These are phyloP conservation scores for Microascus cirrosus DNA, from an alignment of 2,329 filamentous ascomycete species.

Conservation along the genomic window DNA sequence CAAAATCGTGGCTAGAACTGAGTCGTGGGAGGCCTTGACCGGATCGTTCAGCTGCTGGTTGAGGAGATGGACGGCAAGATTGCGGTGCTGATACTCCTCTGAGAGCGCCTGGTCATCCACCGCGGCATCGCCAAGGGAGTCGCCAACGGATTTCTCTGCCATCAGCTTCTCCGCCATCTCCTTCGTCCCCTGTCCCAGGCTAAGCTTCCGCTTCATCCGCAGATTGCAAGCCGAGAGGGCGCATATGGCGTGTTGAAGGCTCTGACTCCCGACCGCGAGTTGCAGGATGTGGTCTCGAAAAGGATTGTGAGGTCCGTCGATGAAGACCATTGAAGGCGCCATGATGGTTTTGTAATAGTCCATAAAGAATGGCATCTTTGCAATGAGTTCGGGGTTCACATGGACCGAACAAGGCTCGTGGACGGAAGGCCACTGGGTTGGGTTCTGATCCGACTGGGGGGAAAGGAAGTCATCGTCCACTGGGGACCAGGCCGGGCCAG, in stretches of 20 bases:
- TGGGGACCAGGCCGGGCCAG: slow-evolving; percentile 34
- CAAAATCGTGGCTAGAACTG: slow-evolving; percentile 75
- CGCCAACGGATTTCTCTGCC: slow-evolving; percentile 32
- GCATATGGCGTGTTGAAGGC: slow-evolving; percentile 85
- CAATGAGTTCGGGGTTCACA: slow-evolving; percentile 53
- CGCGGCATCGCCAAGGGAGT: slow-evolving; percentile 33
- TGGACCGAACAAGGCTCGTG: slow-evolving; percentile 29
- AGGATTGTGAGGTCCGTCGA: slow-evolving; percentile 77
- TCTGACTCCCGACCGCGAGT: slow-evolving; percentile 65
- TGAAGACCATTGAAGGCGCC: slow-evolving; percentile 82
- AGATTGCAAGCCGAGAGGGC: slow-evolving; percentile 82
- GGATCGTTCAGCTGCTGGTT: slow-evolving; percentile 77
- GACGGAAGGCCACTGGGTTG: slow-evolving; percentile 35
- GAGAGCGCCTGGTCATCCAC: slow-evolving; percentile 50
- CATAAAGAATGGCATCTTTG: slow-evolving; percentile 78
- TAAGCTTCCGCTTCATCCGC: slow-evolving; percentile 66
- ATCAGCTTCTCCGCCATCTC: slow-evolving; percentile 36
- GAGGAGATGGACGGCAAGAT: slow-evolving; percentile 66
- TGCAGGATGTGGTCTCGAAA: slow-evolving; percentile 75
- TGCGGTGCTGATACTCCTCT: slow-evolving; percentile 75
- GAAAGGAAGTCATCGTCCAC: slow-evolving; percentile 33
- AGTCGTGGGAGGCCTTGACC: slow-evolving; percentile 67
- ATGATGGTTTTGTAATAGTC: slow-evolving; percentile 91
- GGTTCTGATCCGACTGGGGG: slow-evolving; percentile 29
- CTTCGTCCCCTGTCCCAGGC: slow-evolving; percentile 44